Conservation (phyloP, 441 rosid genomes). For the Populus hybrid region DNA sequence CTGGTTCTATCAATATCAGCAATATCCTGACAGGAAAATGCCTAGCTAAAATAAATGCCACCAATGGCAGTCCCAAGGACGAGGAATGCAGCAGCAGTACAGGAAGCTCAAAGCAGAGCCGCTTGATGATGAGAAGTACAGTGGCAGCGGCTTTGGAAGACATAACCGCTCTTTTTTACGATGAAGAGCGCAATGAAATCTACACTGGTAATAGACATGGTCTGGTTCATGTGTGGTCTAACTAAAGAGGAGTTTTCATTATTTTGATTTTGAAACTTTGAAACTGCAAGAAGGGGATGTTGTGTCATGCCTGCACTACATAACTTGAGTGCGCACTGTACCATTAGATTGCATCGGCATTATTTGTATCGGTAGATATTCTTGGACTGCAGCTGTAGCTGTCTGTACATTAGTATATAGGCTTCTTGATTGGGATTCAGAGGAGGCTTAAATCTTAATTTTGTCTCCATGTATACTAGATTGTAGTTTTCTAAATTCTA, state of each 20-base stretch:
- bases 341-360: background rate
- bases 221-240: slow-evolving; percentile 94
- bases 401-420: slow-evolving; percentile 24
- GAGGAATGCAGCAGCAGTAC: slow-evolving; percentile 44
- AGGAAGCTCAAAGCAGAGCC: slow-evolving; percentile 25
- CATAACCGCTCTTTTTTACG: slow-evolving; percentile 88
- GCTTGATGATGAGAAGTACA: slow-evolving; percentile 44
- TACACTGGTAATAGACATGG: slow-evolving; percentile 89
- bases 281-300: background rate
- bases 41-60: slow-evolving; percentile 73
- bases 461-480: background rate
- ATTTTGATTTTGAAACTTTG: background rate
- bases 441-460: background rate
- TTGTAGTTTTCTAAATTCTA: background rate
- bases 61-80: slow-evolving; percentile 52
- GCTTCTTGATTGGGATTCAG: slow-evolving; percentile 17
- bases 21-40: slow-evolving; percentile 94
- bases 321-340: no score
- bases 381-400: slow-evolving; percentile 3
- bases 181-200: slow-evolving; percentile 94
- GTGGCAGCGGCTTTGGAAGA: slow-evolving; percentile 90
- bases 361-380: slow-evolving; percentile 19
- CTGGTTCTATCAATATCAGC: slow-evolving; percentile 90
- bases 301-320: background rate
- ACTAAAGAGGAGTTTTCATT: slow-evolving; percentile 25